phyloP scores from a whole-genome alignment of 805 yeast species.

The Jamesozyma gamospora region DNA sequence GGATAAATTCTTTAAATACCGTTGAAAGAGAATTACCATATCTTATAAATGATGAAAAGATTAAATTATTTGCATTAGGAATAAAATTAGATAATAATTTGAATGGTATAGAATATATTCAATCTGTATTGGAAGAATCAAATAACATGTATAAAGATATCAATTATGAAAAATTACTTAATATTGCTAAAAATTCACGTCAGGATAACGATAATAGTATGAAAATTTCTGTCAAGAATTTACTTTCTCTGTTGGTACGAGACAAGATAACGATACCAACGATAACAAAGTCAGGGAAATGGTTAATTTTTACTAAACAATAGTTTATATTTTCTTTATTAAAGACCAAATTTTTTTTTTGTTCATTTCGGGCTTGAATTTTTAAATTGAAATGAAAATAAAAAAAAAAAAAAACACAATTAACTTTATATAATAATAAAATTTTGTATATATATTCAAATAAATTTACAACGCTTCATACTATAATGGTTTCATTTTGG shows the following conservation, averaged over 20 bases:
- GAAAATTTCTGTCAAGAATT: conserved; percentile 4
- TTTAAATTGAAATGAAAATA: too few relatives aligned
- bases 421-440: too few relatives aligned
- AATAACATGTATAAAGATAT: conserved; percentile 16
- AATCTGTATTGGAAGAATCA: conserved; percentile 19
- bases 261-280: conserved; percentile 10
- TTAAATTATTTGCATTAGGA: not conserved
- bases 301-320: conserved; percentile 15
- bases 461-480: too few relatives aligned
- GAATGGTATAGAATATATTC: conserved; percentile 6
- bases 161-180: conserved; percentile 19
- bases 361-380: too few relatives aligned
- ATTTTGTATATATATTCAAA: too few relatives aligned
- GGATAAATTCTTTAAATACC: not conserved
- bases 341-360: too few relatives aligned
- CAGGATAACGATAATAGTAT: too few relatives aligned
- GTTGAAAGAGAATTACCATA: not conserved
- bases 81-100: not conserved
- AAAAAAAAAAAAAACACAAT: too few relatives aligned
- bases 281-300: conserved; percentile 6
- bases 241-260: conserved; percentile 12
- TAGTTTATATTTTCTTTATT: too few relatives aligned
- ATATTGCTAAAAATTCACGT: conserved; percentile 22
- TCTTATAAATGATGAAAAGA: not conserved
- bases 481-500: conserved; percentile 5